Evolutionary conservation across 2,329 filamentous ascomycete species (phyloP).

Genomic region (Ramularia endophylla): DNA sequence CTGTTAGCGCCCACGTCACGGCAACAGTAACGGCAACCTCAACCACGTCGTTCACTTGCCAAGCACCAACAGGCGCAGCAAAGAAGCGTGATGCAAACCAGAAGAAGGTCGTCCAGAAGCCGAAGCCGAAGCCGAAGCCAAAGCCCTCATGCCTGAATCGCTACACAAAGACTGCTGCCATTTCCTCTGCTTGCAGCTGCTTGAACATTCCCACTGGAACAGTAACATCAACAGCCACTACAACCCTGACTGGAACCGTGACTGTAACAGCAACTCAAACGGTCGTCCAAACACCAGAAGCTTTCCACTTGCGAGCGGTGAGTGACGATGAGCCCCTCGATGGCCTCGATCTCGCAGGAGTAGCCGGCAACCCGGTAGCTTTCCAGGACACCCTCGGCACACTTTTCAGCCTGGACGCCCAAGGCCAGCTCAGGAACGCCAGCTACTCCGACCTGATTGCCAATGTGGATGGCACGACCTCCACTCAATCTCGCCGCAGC

Average conservation of each 20-base stretch:
- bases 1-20: too few species aligned
- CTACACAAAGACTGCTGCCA: neutral
- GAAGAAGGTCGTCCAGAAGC: too few species aligned
- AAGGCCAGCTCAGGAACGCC: neutral
- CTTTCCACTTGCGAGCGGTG: neutral
- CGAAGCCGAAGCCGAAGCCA: neutral
- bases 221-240: neutral
- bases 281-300: neutral
- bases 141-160: neutral
- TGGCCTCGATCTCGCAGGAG: neutral
- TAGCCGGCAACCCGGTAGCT: neutral
- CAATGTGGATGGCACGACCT: neutral
- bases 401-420: neutral
- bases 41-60: too few species aligned
- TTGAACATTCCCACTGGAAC: slow-evolving; percentile 1
- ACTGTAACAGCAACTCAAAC: neutral
- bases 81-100: too few species aligned
- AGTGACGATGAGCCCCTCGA: neutral
- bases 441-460: neutral
- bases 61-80: too few species aligned
- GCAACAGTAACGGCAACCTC: too few species aligned
- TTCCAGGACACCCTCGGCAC: too few species aligned
- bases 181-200: slow-evolving; percentile 1
- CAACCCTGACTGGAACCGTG: neutral
- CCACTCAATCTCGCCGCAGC: neutral